Percentiles rank a stretch among this genome's conserved stretches.
These are phyloP conservation scores for Ulmus americana DNA, from an alignment of 331 rosid genomes.

Conservation along the genomic window DNA sequence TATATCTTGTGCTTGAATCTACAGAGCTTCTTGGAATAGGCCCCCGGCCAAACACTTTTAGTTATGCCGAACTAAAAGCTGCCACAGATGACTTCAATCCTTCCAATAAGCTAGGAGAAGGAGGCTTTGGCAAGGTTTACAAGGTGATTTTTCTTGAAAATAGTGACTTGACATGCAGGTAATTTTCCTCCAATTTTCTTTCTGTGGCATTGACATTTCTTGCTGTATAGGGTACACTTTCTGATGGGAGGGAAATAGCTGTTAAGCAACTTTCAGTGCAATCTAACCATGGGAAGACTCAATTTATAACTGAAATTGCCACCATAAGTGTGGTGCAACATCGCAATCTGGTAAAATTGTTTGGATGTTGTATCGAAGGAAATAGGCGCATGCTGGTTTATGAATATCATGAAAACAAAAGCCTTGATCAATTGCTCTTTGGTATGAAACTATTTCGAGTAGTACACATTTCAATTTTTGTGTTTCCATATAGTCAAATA, in stretches of 20 bases:
- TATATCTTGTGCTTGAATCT: not conserved
- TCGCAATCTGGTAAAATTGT: conserved; percentile 15
- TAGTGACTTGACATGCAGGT: not conserved
- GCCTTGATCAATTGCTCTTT: too few species aligned
- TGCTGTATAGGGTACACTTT: too few species aligned
- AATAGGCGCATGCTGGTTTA: too few species aligned
- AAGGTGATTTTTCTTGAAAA: conserved; percentile 3
- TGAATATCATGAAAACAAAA: too few species aligned
- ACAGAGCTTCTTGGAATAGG: conserved; percentile 10
- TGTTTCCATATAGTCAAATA: too few species aligned
- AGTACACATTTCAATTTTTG: too few species aligned
- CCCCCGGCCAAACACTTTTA: not conserved
- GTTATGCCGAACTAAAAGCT: conserved; percentile 3
- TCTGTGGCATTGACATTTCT: too few species aligned
- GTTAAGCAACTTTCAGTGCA: conserved; percentile 11
- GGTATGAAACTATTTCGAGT: too few species aligned
- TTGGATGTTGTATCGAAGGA: conserved; percentile 18
- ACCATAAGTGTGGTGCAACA: conserved; percentile 11
- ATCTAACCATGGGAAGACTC: conserved; percentile 12
- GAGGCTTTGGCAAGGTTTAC: conserved; percentile 20
- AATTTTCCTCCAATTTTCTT: too few species aligned
- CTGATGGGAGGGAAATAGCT: conserved; percentile 7
- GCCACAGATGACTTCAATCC: conserved; percentile 14
- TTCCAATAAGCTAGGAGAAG: conserved; percentile 22
- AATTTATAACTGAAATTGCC: conserved; percentile 12